phyloP scores from a whole-genome alignment of 257 asterid species.

The Capsicum rhomboideum region DNA sequence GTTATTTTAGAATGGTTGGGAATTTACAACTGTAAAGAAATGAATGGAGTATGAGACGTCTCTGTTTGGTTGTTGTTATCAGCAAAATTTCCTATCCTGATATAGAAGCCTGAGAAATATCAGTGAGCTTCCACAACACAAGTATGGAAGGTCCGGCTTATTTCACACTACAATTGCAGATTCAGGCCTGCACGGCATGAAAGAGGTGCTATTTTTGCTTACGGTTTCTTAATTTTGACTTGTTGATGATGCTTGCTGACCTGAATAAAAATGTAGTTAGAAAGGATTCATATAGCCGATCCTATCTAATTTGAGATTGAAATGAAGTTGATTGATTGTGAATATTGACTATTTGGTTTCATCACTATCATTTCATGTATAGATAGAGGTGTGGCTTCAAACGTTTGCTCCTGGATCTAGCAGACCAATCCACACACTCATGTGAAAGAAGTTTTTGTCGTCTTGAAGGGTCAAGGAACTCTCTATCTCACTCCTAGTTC shows the following conservation, averaged over 20 bases:
- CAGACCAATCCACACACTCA: slow-evolving; percentile 88
- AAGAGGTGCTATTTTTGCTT: slow-evolving; percentile 38
- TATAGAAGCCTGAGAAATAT: slow-evolving; percentile 43
- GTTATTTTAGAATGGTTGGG: background rate
- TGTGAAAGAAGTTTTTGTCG: slow-evolving; percentile 83
- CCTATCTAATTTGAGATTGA: background rate
- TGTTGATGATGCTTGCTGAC: background rate
- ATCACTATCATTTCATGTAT: background rate
- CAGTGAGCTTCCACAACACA: slow-evolving; percentile 52
- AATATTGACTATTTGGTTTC: background rate
- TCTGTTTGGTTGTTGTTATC: background rate
- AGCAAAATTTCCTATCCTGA: background rate
- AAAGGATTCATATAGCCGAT: background rate
- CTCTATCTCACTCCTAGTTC: slow-evolving; percentile 65
- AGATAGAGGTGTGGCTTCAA: slow-evolving; percentile 96
- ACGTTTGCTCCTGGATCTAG: slow-evolving; percentile 76
- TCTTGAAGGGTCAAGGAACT: slow-evolving; percentile 79
- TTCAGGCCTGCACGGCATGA: slow-evolving; percentile 68
- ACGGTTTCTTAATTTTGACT: background rate
- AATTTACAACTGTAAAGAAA: background rate
- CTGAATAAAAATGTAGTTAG: background rate
- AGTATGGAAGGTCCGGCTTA: slow-evolving; percentile 70
- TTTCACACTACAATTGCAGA: slow-evolving; percentile 85
- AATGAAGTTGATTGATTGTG: background rate
- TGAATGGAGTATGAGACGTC: background rate